phyloP scores from a whole-genome alignment of 441 rosid genomes.

The Corymbia citriodora region DNA sequence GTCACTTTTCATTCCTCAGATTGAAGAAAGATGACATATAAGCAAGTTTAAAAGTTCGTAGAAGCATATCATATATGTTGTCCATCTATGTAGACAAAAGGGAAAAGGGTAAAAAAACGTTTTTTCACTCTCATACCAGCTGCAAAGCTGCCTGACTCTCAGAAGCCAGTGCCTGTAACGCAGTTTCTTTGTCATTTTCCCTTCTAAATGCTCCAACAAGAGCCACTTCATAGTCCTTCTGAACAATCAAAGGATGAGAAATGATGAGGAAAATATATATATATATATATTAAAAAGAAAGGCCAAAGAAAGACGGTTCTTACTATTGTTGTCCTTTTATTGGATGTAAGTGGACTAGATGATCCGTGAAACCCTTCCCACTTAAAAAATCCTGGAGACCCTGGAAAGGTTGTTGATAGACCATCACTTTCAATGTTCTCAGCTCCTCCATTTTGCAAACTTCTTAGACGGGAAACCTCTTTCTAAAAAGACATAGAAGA shows the following conservation, averaged over 20 bases:
- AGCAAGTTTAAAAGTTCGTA: background rate
- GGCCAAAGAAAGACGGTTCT: background rate
- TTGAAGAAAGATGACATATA: background rate
- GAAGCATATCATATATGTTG: background rate
- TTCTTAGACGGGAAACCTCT: constrained; percentile 70
- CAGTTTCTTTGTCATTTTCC: constrained; percentile 79
- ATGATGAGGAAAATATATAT: background rate
- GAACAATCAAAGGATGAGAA: constrained; percentile 2
- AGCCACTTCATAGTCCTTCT: constrained; percentile 75
- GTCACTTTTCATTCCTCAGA: background rate
- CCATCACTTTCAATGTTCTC: constrained; percentile 52
- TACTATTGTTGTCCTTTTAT: constrained; percentile 59
- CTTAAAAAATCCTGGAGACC: constrained; percentile 68
- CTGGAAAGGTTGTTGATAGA: constrained; percentile 39
- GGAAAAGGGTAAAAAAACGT: background rate
- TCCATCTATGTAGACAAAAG: background rate
- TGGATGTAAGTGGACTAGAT: constrained; percentile 65
- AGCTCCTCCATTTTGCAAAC: constrained; percentile 48
- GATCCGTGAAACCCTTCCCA: constrained; percentile 80
- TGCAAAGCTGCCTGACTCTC: constrained; percentile 79
- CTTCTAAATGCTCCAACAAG: constrained; percentile 85
- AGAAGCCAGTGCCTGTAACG: constrained; percentile 62
- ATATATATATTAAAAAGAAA: background rate
- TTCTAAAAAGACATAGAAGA: constrained; percentile 36
- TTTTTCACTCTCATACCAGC: constrained; percentile 49